Conservation (phyloP, 495 filamentous ascomycete species). For the Aspergillus conjunctus region DNA sequence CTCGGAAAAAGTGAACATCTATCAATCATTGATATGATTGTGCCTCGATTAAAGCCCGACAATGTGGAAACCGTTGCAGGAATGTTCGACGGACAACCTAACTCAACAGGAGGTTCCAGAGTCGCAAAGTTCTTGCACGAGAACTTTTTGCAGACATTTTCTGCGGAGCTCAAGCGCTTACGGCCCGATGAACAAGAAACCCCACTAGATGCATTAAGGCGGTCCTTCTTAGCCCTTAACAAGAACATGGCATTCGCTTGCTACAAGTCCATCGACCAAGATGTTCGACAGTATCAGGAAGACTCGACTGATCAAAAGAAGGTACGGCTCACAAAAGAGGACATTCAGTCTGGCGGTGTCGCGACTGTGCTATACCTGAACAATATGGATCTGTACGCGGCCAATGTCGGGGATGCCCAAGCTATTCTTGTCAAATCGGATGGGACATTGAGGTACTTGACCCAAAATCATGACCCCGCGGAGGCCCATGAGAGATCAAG, state of each 20-base stretch:
- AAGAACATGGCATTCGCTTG: conserved; percentile 89
- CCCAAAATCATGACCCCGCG: conserved; percentile 89
- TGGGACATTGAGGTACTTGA: conserved; percentile 75
- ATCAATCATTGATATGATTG: conserved; percentile 96
- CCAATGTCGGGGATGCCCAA: conserved; percentile 93
- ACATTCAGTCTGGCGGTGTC: conserved; percentile 84
- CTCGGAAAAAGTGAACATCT: conserved; percentile 90
- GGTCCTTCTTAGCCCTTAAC: conserved; percentile 86
- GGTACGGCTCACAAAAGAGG: conserved; percentile 75
- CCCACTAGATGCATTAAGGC: conserved; percentile 78
- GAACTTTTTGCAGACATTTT: conserved; percentile 83
- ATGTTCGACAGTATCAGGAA: conserved; percentile 64
- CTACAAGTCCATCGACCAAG: conserved; percentile 71
- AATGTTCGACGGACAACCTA: conserved; percentile 89
- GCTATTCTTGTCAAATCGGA: conserved; percentile 91
- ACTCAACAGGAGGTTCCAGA: conserved; percentile 85
- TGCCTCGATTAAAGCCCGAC: conserved; percentile 87
- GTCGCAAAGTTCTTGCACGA: conserved; percentile 96
- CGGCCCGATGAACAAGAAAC: conserved; percentile 58
- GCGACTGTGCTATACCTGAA: conserved; percentile 91
- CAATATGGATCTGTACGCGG: conserved; percentile 86
- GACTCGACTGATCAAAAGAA: conserved; percentile 65
- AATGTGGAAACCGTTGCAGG: conserved; percentile 89
- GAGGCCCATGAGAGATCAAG: conserved; percentile 78
- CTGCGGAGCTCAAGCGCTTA: conserved; percentile 72